A percentile compares a stretch with the other conserved stretches of the same genome.
Conservation (phyloP, 2,329 filamentous ascomycete species). For the Rugonectria rugulosa region DNA sequence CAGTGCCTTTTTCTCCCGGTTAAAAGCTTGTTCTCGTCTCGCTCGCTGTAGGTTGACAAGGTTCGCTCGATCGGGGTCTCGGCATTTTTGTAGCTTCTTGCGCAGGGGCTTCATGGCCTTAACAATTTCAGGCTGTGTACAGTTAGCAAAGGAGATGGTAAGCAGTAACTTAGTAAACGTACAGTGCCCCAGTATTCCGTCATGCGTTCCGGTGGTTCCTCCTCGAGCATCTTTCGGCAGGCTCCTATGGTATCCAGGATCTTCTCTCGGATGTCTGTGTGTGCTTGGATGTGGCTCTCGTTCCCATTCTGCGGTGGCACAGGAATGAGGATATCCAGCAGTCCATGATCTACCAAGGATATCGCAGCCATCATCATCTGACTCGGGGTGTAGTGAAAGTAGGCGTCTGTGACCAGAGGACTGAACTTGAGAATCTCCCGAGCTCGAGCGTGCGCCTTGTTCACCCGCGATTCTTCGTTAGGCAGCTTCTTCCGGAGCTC, state of each 20-base stretch:
- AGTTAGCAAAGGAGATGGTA: slow-evolving; percentile 25
- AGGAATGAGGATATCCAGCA: slow-evolving; percentile 60
- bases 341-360: slow-evolving; percentile 73
- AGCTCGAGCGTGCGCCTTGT: slow-evolving; percentile 74
- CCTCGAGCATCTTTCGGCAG: slow-evolving; percentile 63
- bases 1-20: slow-evolving; percentile 53
- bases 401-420: slow-evolving; percentile 89
- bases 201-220: slow-evolving; percentile 64
- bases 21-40: slow-evolving; percentile 62
- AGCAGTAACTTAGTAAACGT: slow-evolving; percentile 27
- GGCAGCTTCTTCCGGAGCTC: slow-evolving; percentile 76
- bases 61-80: slow-evolving; percentile 77
- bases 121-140: slow-evolving; percentile 50
- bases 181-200: slow-evolving; percentile 62
- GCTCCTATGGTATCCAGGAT: slow-evolving; percentile 56
- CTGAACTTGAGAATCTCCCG: slow-evolving; percentile 79
- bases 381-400: slow-evolving; percentile 93
- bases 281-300: slow-evolving; percentile 30
- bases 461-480: slow-evolving; percentile 62
- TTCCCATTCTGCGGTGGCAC: slow-evolving; percentile 45
- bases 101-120: slow-evolving; percentile 63
- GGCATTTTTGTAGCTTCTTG: slow-evolving; percentile 75
- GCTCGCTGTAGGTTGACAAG: slow-evolving; percentile 73
- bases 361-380: slow-evolving; percentile 92
- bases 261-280: slow-evolving; percentile 51